Conservation (phyloP, 371 early-diverging fungal genomes). For the Circinella minor region DNA sequence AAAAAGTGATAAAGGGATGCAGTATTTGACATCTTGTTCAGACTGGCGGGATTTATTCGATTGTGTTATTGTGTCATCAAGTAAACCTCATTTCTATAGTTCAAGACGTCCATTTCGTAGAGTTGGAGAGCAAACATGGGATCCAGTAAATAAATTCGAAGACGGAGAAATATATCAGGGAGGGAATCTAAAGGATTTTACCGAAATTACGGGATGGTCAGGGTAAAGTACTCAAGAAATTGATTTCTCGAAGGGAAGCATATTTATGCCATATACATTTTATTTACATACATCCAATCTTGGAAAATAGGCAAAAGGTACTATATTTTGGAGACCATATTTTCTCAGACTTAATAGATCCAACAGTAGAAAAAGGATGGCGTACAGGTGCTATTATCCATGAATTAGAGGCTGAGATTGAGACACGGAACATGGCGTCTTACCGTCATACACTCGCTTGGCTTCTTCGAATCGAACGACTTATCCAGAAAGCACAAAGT, state of each 20-base stretch:
- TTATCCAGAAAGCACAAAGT: conserved; percentile 62
- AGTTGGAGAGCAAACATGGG: conserved; percentile 54
- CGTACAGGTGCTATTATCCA: conserved; percentile 72
- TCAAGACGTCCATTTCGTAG: conserved; percentile 64
- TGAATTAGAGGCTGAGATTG: conserved; percentile 64
- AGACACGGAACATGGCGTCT: conserved; percentile 52
- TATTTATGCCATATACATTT: no score
- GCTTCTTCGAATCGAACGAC: conserved; percentile 57
- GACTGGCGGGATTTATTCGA: conserved; percentile 72
- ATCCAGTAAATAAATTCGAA: conserved; percentile 53
- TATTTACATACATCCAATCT: no score
- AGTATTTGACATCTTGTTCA: conserved; percentile 50
- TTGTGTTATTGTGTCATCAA: conserved; percentile 59
- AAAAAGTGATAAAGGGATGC: conserved; percentile 51
- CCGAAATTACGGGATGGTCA: conserved; percentile 62
- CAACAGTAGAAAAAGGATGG: conserved; percentile 72
- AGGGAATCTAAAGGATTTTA: conserved; percentile 65
- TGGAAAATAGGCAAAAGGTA: conserved; percentile 50
- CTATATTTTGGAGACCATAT: conserved; percentile 75
- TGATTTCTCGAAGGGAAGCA: no score
- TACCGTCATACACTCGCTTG: conserved; percentile 61
- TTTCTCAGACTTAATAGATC: conserved; percentile 69
- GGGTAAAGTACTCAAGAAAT: background rate
- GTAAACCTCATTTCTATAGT: conserved; percentile 68
- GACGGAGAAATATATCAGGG: conserved; percentile 67